Evolutionary conservation across 352 stramenopile species (phyloP), one percentile per base, ranked within the genome.

Genomic region (Plasmopara viticola): DNA sequence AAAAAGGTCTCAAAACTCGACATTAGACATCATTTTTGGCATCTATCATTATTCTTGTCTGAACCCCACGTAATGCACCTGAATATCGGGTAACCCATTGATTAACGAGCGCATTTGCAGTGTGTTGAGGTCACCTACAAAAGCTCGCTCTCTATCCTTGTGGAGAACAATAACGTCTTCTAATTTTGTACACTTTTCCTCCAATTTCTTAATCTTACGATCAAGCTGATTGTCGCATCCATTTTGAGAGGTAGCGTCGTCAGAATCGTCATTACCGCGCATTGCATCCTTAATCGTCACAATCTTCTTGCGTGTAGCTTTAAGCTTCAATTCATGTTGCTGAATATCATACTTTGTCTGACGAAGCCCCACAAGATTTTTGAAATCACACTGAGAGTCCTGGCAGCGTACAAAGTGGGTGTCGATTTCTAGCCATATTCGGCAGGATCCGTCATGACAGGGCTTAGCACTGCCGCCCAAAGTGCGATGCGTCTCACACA

Each of bases 291-390:
- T 51, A 28, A 31, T 30, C 15, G 13, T 28, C 10, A 31, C 12
- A 35, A 70, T 44, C 39, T 66, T 57, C 9, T 43, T 17, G 2
- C 18, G 53, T 51, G 29, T 51, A 12, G 31, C 29, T 4, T 60
- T 28, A 9, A 70, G 49, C 14, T 60, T 58, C 1, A 51, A 8
- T 46, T 56, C 31, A 35, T 49, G 48, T 31, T 75, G 70, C 34
- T 83, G 60, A 18, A 87, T 80, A 34, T 81, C 74, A 60, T 87
- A 70, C 70, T 79, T 72, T 9, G 74, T 78, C 48, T 87, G 70
- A 28, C 77, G 77, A 17, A 84, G 54, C 44, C 82, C 80, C 10
- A 87, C 64, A 15, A 70, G 64, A 48, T 79, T 87, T 15, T 78
- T 79, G 52, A 87, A 82, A 59, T 87, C 77, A 50, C 77, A 87